Conservation (phyloP, 306 rosid genomes). For the Pterocarpus macrocarpus region DNA sequence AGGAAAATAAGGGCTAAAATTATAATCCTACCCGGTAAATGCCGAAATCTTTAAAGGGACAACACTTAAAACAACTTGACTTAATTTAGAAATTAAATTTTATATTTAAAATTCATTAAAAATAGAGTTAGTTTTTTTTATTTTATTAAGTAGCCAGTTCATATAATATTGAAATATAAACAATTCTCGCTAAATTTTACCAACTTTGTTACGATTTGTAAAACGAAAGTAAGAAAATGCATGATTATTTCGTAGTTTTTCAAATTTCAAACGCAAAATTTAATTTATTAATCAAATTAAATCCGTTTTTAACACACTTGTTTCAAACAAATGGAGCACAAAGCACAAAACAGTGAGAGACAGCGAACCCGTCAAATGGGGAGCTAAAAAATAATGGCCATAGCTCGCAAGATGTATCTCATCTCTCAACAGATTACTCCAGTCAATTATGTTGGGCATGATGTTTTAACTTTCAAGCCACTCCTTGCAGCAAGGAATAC, state of each 20-base stretch:
- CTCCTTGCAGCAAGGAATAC: slow-evolving; percentile 49
- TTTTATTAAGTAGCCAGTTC: no score
- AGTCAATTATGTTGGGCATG: slow-evolving; percentile 42
- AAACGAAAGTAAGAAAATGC: no score
- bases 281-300: background rate
- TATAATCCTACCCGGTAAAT: no score
- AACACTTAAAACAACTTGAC: no score
- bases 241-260: background rate
- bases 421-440: slow-evolving; percentile 44
- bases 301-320: background rate
- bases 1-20: no score
- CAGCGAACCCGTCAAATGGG: slow-evolving; percentile 1
- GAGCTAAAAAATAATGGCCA: slow-evolving; percentile 17
- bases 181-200: no score
- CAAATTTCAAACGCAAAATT: background rate
- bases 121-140: no score
- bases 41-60: no score
- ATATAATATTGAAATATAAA: no score
- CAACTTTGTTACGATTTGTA: no score
- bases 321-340: slow-evolving; percentile 17
- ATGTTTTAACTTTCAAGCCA: slow-evolving; percentile 42
- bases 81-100: no score
- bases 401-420: slow-evolving; percentile 41
- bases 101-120: no score
- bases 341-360: slow-evolving; percentile 7